A percentile compares a stretch with the other conserved stretches of the same genome.
These are phyloP conservation scores for Lactarius tabidus DNA, from an alignment of 768 basidiomycete genomes.

Conservation along the genomic window DNA sequence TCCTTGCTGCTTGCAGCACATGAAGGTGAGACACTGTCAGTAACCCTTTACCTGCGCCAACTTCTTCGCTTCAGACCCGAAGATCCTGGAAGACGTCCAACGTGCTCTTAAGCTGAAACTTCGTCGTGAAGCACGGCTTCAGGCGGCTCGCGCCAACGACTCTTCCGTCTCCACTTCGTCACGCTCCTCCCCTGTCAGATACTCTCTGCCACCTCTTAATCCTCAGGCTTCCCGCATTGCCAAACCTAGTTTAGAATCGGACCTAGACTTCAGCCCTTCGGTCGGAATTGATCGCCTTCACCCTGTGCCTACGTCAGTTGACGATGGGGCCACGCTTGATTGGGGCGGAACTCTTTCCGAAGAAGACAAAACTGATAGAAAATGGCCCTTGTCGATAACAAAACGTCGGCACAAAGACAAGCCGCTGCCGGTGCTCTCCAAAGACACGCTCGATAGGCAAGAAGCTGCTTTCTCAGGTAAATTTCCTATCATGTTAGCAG, in stretches of 20 bases:
- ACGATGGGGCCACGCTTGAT: constrained; percentile 68
- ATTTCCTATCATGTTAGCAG: not conserved
- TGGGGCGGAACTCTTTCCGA: constrained; percentile 60
- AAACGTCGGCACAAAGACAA: constrained; percentile 61
- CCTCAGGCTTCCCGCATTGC: constrained; percentile 29
- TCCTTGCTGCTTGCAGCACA: constrained; percentile 46
- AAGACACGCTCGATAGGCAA: constrained; percentile 52
- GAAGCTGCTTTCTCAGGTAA: constrained; percentile 55
- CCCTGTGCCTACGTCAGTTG: constrained; percentile 64
- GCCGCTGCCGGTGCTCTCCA: constrained; percentile 42
- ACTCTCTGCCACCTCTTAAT: constrained; percentile 31
- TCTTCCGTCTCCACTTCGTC: constrained; percentile 30
- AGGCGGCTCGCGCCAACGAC: constrained; percentile 27
- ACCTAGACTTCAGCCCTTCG: constrained; percentile 70
- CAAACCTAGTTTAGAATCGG: constrained; percentile 34
- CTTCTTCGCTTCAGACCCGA: constrained; percentile 52
- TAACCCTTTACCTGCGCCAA: constrained; percentile 17
- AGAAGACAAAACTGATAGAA: constrained; percentile 54
- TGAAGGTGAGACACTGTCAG: constrained; percentile 54
- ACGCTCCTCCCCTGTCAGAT: constrained; percentile 22
- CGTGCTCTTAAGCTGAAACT: constrained; percentile 70
- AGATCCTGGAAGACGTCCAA: constrained; percentile 75
- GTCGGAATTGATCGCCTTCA: constrained; percentile 46
- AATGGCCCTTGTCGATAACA: constrained; percentile 55
- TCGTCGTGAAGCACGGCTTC: constrained; percentile 63